phyloP scores from a whole-genome alignment of 306 rosid species.

The Urtica urens region DNA sequence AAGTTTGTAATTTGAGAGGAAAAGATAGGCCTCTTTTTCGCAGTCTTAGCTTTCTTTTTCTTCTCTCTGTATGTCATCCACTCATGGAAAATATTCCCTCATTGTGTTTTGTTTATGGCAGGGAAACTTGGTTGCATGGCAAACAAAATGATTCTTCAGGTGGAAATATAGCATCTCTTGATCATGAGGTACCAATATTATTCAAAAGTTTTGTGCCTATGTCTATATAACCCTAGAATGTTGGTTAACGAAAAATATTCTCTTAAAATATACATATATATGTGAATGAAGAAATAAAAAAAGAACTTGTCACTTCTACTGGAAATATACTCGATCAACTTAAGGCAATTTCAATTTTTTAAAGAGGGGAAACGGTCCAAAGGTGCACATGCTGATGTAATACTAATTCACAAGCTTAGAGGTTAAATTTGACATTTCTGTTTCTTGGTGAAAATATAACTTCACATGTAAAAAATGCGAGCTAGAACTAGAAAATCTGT shows the following conservation, averaged over 20 bases:
- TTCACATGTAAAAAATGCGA: background rate
- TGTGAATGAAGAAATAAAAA: slow-evolving; percentile 22
- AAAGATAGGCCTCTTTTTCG: slow-evolving; percentile 46
- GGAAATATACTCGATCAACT: slow-evolving; percentile 19
- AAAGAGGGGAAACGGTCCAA: slow-evolving; percentile 23
- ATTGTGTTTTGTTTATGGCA: slow-evolving; percentile 36
- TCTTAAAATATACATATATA: slow-evolving; percentile 4
- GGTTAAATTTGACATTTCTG: slow-evolving; percentile 25
- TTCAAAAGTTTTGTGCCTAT: slow-evolving; percentile 4
- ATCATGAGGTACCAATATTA: slow-evolving; percentile 32
- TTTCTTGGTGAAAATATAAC: slow-evolving; percentile 9
- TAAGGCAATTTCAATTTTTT: slow-evolving; percentile 31
- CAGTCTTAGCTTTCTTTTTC: slow-evolving; percentile 18
- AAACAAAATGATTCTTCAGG: slow-evolving; percentile 56
- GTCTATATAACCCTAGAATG: slow-evolving; percentile 9
- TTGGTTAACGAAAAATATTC: slow-evolving; percentile 9
- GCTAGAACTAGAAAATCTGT: background rate
- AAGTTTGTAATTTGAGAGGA: slow-evolving; percentile 9
- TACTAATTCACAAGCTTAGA: background rate
- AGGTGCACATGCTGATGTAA: background rate
- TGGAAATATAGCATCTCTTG: slow-evolving; percentile 44
- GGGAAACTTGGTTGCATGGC: slow-evolving; percentile 89
- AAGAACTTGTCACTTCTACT: slow-evolving; percentile 24
- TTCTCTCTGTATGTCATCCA: slow-evolving; percentile 31
- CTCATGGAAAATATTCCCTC: slow-evolving; percentile 37